Evolutionary conservation across 805 yeast species (phyloP), one percentile per base, ranked within the genome.

Genomic region (Ogataea allantospora): DNA sequence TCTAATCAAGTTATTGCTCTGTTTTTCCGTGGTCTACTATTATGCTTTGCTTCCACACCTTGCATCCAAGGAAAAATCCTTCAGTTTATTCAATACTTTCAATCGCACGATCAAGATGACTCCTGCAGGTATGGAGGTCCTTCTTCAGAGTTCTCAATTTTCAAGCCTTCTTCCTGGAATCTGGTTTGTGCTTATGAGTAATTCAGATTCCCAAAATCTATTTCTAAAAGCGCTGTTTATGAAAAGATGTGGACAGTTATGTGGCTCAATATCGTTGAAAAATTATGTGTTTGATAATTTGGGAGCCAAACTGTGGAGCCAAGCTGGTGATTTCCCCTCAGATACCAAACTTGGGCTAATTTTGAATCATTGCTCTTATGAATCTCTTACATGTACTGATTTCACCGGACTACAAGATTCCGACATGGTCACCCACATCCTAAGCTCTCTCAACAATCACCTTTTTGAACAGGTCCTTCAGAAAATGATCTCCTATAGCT

Each of bases 211-310:
- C 2, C 27, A 45, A 22, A 47, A 42, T 30, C 22, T 28, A 25
- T 51, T 57, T 17, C 30, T 57, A 42, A 54, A 54, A 30, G 40
- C 60, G 1, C 32, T 58, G 42, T 40, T 43, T 20, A 31, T 49
- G 25, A 55, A 52, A 23, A 40, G 43, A 27, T 22, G 44, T 2
- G 37, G 47, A 5, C 48, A 54, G 34, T 11, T 44, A 21, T 33
- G 21, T 10, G 19, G 20, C 11, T 23, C 39, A 8, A 30, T 16
- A 11, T n/a, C 23, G 12, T 14, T 35, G 14, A 17, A 18, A 10
- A 8, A 13, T 7, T 19, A 45, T 7, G 6, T 46, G 5, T 19
- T 50, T 25, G 48, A 52, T 22, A 43, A 44, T 33, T 22, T 53
- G 6, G 60, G 60, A n/a, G 14, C 35, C 2, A 19, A 22, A 7